phyloP scores from a whole-genome alignment of 495 filamentous ascomycete species.

The Neurospora discreta region DNA sequence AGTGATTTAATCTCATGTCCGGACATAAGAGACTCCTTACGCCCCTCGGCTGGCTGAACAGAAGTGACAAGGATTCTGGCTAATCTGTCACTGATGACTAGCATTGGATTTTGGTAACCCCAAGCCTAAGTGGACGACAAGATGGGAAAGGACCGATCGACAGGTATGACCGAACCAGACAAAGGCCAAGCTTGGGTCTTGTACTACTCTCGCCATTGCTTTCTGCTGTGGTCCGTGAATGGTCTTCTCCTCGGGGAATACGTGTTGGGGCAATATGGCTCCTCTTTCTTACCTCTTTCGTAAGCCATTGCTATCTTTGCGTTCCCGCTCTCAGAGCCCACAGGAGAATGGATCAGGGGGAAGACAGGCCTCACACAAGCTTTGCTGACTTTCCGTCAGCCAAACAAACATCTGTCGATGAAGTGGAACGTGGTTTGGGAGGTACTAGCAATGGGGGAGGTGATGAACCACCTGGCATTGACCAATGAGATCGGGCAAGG shows the following conservation, averaged over 20 bases:
- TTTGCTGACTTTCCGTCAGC: not conserved
- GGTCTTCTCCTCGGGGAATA: no score
- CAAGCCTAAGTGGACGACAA: not conserved
- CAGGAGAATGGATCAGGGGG: not conserved
- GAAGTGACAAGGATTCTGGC: not conserved
- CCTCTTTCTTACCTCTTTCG: no score
- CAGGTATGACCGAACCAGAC: not conserved
- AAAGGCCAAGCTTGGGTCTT: not conserved
- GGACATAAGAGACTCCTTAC: not conserved
- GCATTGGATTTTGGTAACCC: not conserved
- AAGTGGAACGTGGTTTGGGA: not conserved
- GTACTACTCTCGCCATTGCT: no score
- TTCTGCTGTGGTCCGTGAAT: no score
- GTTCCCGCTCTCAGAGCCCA: no score
- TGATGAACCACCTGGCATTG: not conserved
- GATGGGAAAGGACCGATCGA: not conserved
- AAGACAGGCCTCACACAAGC: no score
- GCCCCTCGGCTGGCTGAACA: not conserved
- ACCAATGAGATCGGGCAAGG: not conserved
- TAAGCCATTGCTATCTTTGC: no score
- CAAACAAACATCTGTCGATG: not conserved
- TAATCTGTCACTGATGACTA: not conserved
- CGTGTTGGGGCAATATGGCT: no score
- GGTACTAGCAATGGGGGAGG: no score
- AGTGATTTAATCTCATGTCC: not conserved